A percentile compares a stretch with the other conserved stretches of the same genome.
Evolutionary conservation across 495 filamentous ascomycete species (phyloP).

Genomic region (Hamigera avellanea): DNA sequence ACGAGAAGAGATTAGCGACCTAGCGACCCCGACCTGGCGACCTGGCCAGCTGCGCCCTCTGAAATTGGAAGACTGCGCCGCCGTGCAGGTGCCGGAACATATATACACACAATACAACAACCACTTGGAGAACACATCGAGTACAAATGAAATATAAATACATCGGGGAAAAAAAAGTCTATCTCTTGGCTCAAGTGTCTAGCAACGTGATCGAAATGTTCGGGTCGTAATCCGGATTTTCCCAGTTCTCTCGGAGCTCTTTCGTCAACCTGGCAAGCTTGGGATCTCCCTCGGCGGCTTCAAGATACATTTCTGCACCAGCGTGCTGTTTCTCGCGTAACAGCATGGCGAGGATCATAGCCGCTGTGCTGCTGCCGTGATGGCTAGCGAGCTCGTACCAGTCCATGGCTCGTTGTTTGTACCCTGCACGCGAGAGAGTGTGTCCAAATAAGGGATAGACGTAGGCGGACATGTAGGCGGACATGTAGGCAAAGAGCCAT

Average conservation of each 20-base stretch:
- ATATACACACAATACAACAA: too few species aligned
- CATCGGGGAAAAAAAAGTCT: background rate
- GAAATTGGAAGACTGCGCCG: too few species aligned
- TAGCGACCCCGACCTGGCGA: too few species aligned
- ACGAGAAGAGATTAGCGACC: too few species aligned
- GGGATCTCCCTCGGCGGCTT: background rate
- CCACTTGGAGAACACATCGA: too few species aligned
- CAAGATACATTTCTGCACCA: background rate
- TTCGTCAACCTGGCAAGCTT: background rate
- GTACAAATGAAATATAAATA: background rate
- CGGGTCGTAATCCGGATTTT: conserved; percentile 11
- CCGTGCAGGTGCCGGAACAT: too few species aligned
- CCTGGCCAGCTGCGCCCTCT: too few species aligned
- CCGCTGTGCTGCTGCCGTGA: conserved; percentile 1
- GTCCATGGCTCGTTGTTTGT: conserved; percentile 15
- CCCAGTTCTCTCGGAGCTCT: conserved; percentile 11
- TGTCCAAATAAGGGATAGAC: conserved; percentile 2
- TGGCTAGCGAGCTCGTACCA: conserved; percentile 20
- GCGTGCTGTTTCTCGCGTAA: conserved; percentile 4
- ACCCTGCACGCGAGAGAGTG: conserved; percentile 8
- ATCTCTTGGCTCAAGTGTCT: conserved; percentile 1
- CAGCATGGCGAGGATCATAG: conserved; percentile 5
- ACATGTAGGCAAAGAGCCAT: background rate
- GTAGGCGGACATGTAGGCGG: background rate
- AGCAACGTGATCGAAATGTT: conserved; percentile 11